Evolutionary conservation across 2,329 filamentous ascomycete species (phyloP).

Genomic region (Neofusicoccum cordaticola): DNA sequence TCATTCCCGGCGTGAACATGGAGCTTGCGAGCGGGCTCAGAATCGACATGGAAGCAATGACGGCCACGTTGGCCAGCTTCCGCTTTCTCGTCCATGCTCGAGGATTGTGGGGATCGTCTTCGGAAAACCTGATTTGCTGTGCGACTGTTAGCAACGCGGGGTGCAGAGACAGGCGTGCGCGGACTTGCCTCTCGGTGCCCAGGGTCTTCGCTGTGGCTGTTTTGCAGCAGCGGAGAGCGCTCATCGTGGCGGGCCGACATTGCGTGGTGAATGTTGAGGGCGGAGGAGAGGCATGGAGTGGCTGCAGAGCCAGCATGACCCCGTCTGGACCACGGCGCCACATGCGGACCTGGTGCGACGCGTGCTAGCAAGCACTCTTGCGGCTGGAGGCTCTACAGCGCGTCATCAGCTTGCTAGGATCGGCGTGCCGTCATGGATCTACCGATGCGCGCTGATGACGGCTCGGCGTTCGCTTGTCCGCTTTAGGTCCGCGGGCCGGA

Average conservation of each 20-base stretch:
- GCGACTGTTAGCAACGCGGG: conserved; percentile 19
- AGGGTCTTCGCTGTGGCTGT: conserved; percentile 32
- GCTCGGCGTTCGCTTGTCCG: neutral
- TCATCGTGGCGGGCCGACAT: conserved; percentile 27
- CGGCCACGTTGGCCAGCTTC: conserved; percentile 50
- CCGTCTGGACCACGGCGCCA: neutral
- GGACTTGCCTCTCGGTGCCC: conserved; percentile 29
- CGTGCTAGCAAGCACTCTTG: neutral
- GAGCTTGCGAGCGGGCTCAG: conserved; percentile 47
- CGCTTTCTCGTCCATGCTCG: conserved; percentile 44
- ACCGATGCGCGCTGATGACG: neutral
- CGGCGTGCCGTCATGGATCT: conserved; percentile 6
- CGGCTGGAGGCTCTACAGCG: neutral
- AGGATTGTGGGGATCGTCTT: conserved; percentile 44
- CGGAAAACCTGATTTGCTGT: conserved; percentile 33
- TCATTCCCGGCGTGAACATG: conserved; percentile 53
- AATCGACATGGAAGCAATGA: conserved; percentile 52
- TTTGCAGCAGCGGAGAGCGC: conserved; percentile 39
- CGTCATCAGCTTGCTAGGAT: neutral
- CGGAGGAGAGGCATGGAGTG: neutral
- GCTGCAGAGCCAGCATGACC: neutral
- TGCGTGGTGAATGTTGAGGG: neutral
- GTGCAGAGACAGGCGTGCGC: neutral
- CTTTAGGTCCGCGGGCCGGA: no score
- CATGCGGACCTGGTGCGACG: neutral